These are phyloP conservation scores for Gardenia jasminoides DNA, from an alignment of 257 asterid genomes.

Conservation along the genomic window DNA sequence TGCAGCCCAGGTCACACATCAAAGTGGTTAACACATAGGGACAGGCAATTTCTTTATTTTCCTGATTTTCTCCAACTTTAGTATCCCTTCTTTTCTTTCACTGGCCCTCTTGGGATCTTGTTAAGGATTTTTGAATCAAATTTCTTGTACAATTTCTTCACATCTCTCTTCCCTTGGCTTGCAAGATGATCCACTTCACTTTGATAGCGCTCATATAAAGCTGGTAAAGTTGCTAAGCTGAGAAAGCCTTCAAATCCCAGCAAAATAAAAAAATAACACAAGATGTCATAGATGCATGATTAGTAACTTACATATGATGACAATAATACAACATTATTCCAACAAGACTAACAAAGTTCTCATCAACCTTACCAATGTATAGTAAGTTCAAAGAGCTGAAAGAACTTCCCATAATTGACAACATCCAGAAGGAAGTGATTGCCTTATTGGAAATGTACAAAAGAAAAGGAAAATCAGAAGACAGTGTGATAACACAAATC, in stretches of 20 bases:
- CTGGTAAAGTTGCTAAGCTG: constrained; percentile 57
- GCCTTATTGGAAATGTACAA: constrained; percentile 31
- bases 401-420: constrained; percentile 67
- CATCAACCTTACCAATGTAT: constrained; percentile 43
- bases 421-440: constrained; percentile 51
- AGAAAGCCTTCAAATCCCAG: constrained; percentile 49
- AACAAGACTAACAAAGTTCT: neutral
- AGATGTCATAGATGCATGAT: neutral
- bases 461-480: neutral
- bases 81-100: constrained; percentile 60
- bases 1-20: neutral
- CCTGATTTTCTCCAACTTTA: constrained; percentile 16
- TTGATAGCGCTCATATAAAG: constrained; percentile 62
- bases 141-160: constrained; percentile 57
- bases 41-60: neutral
- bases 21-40: neutral
- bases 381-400: constrained; percentile 67
- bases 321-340: neutral
- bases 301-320: neutral
- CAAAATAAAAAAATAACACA: neutral
- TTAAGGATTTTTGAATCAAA: constrained; percentile 57
- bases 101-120: constrained; percentile 91
- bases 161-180: constrained; percentile 50
- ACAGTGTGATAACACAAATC: neutral
- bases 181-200: constrained; percentile 70